Evolutionary conservation across 257 asterid species (phyloP).

Genomic region (Ajuga chamaepitys): DNA sequence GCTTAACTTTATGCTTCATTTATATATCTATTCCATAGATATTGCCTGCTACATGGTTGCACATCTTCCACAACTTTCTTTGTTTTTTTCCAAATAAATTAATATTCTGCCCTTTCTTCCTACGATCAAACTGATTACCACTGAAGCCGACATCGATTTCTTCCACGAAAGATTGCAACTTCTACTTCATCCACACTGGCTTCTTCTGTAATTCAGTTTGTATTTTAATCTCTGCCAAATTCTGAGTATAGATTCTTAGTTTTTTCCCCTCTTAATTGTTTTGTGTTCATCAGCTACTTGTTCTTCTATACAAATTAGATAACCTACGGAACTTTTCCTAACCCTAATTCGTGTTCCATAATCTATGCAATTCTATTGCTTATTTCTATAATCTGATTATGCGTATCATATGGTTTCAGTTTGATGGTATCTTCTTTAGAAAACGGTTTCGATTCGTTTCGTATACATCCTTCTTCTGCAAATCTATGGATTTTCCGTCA

Average conservation of each 20-base stretch:
- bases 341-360: not conserved
- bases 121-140: not conserved
- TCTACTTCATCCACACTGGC: slow-evolving; percentile 14
- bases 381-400: no score
- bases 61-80: slow-evolving; percentile 24
- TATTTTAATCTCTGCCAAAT: not conserved
- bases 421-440: not conserved
- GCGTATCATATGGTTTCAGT: not conserved
- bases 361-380: no score
- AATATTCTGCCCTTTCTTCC: slow-evolving; percentile 22
- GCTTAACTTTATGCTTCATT: slow-evolving; percentile 14
- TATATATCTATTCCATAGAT: not conserved
- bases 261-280: not conserved
- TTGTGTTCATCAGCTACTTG: not conserved
- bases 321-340: not conserved
- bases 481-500: no score
- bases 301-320: not conserved
- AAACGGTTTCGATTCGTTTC: not conserved
- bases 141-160: not conserved
- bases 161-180: not conserved
- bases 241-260: not conserved
- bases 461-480: no score
- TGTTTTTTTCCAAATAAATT: not conserved
- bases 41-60: slow-evolving; percentile 41
- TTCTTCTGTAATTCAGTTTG: slow-evolving; percentile 20